Base-by-base conservation (phyloP, 1,284 basidiomycete species). In the Apiotrichum porosum region DNA sequence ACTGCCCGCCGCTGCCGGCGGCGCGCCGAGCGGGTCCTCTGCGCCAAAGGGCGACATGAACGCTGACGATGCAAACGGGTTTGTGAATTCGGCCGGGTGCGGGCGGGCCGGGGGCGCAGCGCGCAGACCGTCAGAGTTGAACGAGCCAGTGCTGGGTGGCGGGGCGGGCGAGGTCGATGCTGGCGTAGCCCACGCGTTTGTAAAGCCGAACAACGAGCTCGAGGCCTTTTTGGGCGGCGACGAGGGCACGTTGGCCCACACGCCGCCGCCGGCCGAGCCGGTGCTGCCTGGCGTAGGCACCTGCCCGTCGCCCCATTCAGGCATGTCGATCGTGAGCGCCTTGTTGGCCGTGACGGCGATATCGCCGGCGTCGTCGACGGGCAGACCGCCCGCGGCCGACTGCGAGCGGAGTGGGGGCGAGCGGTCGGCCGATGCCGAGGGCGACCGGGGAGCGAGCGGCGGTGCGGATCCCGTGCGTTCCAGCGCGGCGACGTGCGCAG, bases 91-190 rank as follows among this genome's bases (percentile, higher is more conserved):
- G 8, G 63, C 47, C 6, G 69, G 69, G 51, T 71, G 69, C 0
- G 69, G 68, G 43, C 68, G 49, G 12, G 69, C 69, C 6, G 69
- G 69, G 6, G 69, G 69, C 15, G 69, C 69, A 5, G 51, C 49
- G 12, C 57, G 52, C 28, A 49, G 24, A 1, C 56, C 53, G 23
- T 36, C 31, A 15, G 41, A 21, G 42, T 23, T 37, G n/a, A 43
- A 57, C 18, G 51, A 51, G 9, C 47, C 51, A 0, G 49, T 36
- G 2, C 42, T 23, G 10, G 37, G 24, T 17, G 33, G 21, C 2
- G 60, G 30, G 18, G 58, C 37, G 51, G 36, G 18, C 4, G 50
- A 32, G 26, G 42, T 23, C 3, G 54, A 17, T 8, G 46, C 35
- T 6, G 42, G 36, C 12, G 49, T 38, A 10, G 61, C 57, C 66